These are phyloP conservation scores for Leishmania amazonensis DNA, from an alignment of 208 protist genomes.

Conservation along the genomic window DNA sequence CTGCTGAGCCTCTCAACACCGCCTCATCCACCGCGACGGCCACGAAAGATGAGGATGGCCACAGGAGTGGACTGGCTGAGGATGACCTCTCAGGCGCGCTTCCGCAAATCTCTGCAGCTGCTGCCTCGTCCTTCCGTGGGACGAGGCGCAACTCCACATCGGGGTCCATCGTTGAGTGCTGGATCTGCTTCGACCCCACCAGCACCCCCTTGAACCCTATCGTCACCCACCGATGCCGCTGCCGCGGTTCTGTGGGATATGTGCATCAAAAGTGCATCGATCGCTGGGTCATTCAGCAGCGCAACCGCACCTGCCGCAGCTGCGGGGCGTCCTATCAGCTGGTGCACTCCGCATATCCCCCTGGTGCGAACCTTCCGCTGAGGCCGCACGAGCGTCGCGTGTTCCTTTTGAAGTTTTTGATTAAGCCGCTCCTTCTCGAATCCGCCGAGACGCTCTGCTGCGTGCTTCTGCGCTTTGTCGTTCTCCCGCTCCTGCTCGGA, in stretches of 20 bases:
- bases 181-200: slow-evolving; percentile 63
- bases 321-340: slow-evolving; percentile 57
- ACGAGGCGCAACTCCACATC: neutral
- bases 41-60: neutral
- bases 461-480: slow-evolving; percentile 31
- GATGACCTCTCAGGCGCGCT: neutral
- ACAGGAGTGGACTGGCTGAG: neutral
- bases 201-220: slow-evolving; percentile 47
- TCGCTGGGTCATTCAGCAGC: slow-evolving; percentile 62
- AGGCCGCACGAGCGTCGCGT: slow-evolving; percentile 10
- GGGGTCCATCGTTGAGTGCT: slow-evolving; percentile 43
- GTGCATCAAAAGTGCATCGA: slow-evolving; percentile 78
- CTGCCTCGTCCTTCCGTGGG: neutral
- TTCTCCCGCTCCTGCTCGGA: slow-evolving; percentile 31
- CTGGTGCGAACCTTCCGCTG: slow-evolving; percentile 17
- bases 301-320: slow-evolving; percentile 48
- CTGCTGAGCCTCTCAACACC: neutral
- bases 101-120: neutral
- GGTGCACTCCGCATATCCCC: slow-evolving; percentile 31
- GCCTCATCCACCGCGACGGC: neutral
- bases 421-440: slow-evolving; percentile 23
- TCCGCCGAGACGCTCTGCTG: slow-evolving; percentile 12
- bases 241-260: slow-evolving; percentile 58
- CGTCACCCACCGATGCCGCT: slow-evolving; percentile 52
- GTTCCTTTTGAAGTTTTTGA: slow-evolving; percentile 17